These are phyloP conservation scores for Lyophyllum shimeji DNA, from an alignment of 768 basidiomycete species.

Conservation along the genomic window DNA sequence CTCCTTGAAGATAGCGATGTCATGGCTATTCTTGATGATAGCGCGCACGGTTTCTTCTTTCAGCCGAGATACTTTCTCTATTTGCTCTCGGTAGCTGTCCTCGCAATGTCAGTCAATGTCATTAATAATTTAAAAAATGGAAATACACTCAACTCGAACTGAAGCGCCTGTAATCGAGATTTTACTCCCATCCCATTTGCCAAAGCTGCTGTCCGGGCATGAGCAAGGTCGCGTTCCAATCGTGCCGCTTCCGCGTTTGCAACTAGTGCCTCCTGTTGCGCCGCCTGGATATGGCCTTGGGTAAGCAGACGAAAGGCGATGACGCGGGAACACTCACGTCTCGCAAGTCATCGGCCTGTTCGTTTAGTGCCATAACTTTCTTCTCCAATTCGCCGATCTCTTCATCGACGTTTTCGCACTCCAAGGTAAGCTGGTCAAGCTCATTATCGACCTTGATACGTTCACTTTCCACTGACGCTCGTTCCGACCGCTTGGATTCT, in stretches of 20 bases:
- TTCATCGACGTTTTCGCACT: constrained; percentile 81
- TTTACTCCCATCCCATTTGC: constrained; percentile 84
- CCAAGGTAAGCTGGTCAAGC: constrained; percentile 70
- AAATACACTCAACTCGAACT: constrained; percentile 61
- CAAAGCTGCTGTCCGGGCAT: constrained; percentile 73
- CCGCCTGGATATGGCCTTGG: constrained; percentile 44
- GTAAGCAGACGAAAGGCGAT: neutral
- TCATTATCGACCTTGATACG: constrained; percentile 81
- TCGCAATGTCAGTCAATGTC: constrained; percentile 9
- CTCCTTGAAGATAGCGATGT: constrained; percentile 80
- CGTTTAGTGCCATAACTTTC: constrained; percentile 65
- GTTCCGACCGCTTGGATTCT: constrained; percentile 69
- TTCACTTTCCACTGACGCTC: constrained; percentile 72
- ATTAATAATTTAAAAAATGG: neutral
- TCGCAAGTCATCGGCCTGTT: constrained; percentile 79
- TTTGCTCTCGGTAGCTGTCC: constrained; percentile 72
- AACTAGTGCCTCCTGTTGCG: constrained; percentile 71
- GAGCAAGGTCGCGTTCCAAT: constrained; percentile 70
- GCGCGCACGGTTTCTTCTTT: constrained; percentile 80
- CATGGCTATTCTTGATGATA: constrained; percentile 82
- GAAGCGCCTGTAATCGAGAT: constrained; percentile 69
- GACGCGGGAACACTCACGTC: constrained; percentile 51
- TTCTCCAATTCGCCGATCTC: constrained; percentile 74
- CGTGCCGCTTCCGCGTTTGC: constrained; percentile 65
- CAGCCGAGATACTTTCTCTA: constrained; percentile 70